Base-by-base conservation (phyloP, 208 protist genomes). In the Trichomonas tenax region DNA sequence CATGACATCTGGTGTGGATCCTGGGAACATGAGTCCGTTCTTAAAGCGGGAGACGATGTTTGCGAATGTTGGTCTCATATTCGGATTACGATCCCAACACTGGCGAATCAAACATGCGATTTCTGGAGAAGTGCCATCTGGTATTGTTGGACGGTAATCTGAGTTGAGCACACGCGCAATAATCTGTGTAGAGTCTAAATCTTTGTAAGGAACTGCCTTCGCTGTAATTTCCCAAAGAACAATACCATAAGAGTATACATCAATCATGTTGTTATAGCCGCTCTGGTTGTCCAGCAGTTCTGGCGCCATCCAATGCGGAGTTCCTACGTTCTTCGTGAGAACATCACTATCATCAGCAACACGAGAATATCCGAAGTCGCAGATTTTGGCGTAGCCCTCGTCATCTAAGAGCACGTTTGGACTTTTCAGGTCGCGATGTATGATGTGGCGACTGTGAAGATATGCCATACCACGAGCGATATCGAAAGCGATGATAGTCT, bases 241-340 rank as follows among this genome's bases (percentile, higher is more conserved):
- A 44, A 95, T 95, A 36, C 45, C 89, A 95, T 81, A 95, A 26
- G 89, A 34, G 31, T 95, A 95, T 0, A 95, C 89, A 72, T 95
- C 89, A 72, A 72, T 44, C 46, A 51, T 95, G 4, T 51, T 1
- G 26, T 51, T 81, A 26, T 95, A 95, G 34, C 46, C 51, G 17
- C 34, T 46, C 4, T 34, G 26, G 26, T 44, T 45, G 26, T 44
- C 49, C 8, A 95, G 49, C 6, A 72, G 11, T 38, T 95, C 89
- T 72, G 89, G 89, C 63, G 89, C 89, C 89, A 95, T 95, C 89
- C 89, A 95, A 26, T 95, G 44, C 8, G 49, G 49, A 40, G 89
- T 51, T 95, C 89, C 89, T 10, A 95, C 38, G n/a, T 51, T 95
- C 14, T 72, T 40, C 41, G 49, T 51, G 4, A 72, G 11, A 36